phyloP scores from a whole-genome alignment of 2,329 filamentous ascomycete genomes.

The Cadophora sp. region DNA sequence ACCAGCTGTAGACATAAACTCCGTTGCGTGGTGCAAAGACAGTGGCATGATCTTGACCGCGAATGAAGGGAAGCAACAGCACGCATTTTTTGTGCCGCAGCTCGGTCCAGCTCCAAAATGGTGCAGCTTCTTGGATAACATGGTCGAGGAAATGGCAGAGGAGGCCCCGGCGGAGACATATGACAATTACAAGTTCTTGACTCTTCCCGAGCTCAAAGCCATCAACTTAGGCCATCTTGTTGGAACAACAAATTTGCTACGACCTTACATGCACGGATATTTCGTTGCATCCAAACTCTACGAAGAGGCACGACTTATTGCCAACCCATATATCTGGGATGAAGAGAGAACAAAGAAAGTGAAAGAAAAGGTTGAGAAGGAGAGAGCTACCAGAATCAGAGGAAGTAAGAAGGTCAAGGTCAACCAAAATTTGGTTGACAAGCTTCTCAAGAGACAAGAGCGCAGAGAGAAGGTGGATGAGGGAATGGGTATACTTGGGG shows the following conservation, averaged over 20 bases:
- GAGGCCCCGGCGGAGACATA: constrained; percentile 81
- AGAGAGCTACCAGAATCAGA: constrained; percentile 91
- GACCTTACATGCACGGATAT: constrained; percentile 99
- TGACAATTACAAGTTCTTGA: constrained; percentile 99
- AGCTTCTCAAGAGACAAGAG: constrained; percentile 70
- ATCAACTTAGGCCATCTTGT: constrained; percentile 89
- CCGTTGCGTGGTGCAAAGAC: constrained; percentile 90
- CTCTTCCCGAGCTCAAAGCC: constrained; percentile 81
- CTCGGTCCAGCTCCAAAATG: constrained; percentile 92
- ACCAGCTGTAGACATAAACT: constrained; percentile 92
- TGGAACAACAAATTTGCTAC: constrained; percentile 85
- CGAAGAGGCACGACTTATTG: constrained; percentile 91
- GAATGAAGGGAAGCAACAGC: constrained; percentile 94
- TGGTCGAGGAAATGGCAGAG: constrained; percentile 99
- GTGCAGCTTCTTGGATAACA: constrained; percentile 96
- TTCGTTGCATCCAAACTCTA: constrained; percentile 96
- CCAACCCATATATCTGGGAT: constrained; percentile 92
- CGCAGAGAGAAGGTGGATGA: constrained; percentile 64
- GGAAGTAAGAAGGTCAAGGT: constrained; percentile 98
- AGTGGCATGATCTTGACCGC: constrained; percentile 96
- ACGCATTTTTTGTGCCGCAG: constrained; percentile 94
- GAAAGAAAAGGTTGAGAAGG: constrained; percentile 95
- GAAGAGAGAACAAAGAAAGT: constrained; percentile 90
- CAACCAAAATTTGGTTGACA: constrained; percentile 83
- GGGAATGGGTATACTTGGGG: constrained; percentile 73